Evolutionary conservation across 805 yeast species (phyloP).

Genomic region (Starmerella apicola): DNA sequence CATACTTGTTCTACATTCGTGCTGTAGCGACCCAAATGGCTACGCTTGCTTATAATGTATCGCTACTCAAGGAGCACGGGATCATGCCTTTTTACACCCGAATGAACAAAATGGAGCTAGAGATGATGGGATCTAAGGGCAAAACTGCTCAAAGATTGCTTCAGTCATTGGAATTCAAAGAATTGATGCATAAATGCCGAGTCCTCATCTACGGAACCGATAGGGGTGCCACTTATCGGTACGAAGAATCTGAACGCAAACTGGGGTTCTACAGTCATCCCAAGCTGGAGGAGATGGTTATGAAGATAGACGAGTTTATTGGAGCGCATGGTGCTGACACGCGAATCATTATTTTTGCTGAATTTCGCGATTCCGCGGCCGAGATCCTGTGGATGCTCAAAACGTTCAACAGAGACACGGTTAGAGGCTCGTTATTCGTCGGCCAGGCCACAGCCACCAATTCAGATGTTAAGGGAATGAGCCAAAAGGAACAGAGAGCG

Average conservation of each 20-base stretch:
- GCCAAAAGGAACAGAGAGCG: constrained; percentile 74
- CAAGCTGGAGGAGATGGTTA: constrained; percentile 48
- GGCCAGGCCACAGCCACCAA: constrained; percentile 57
- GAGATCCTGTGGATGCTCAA: constrained; percentile 58
- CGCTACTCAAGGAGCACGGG: constrained; percentile 65
- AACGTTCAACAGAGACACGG: constrained; percentile 27
- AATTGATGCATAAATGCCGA: constrained; percentile 37
- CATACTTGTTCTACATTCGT: constrained; percentile 19
- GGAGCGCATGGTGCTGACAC: constrained; percentile 30
- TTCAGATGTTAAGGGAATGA: constrained; percentile 56
- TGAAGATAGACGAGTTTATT: constrained; percentile 48
- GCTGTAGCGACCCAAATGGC: constrained; percentile 43
- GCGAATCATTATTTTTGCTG: constrained; percentile 79
- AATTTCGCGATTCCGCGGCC: constrained; percentile 76
- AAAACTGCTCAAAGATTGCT: constrained; percentile 50
- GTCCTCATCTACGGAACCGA: constrained; percentile 26
- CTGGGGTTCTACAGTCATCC: constrained; percentile 47
- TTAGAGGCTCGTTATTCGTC: constrained; percentile 71
- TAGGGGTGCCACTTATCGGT: constrained; percentile 18
- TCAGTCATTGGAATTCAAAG: constrained; percentile 37
- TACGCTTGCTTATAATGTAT: constrained; percentile 47
- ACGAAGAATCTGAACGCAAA: constrained; percentile 7
- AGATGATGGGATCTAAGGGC: constrained; percentile 17
- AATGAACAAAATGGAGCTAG: constrained; percentile 38
- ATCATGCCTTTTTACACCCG: constrained; percentile 60